Evolutionary conservation across 1,284 basidiomycete species (phyloP).

Genomic region (Puccinia triticina): DNA sequence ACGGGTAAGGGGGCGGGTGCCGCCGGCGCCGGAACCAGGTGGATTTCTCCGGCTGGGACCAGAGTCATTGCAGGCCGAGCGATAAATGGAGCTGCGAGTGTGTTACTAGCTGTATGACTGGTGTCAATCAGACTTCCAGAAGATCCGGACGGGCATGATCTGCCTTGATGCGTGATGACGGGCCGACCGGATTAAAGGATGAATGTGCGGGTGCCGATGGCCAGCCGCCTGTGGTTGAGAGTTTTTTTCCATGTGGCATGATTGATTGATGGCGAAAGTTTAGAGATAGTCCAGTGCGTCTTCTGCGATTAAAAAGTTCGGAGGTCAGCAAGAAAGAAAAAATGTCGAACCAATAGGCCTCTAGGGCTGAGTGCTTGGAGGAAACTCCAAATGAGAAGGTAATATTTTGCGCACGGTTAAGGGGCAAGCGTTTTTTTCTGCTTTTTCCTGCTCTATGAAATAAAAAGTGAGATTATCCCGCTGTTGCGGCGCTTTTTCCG

Average conservation of each 20-base stretch:
- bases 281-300: too few relatives aligned
- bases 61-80: not conserved
- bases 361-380: constrained; percentile 13
- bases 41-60: not conserved
- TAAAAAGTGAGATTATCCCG: too few relatives aligned
- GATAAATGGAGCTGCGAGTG: not conserved
- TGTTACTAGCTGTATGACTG: too few relatives aligned
- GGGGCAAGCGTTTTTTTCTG: too few relatives aligned
- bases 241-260: not conserved
- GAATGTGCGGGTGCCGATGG: not conserved
- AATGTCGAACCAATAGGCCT: constrained; percentile 4
- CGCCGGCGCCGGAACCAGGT: not conserved
- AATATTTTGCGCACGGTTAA: too few relatives aligned
- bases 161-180: constrained; percentile 9
- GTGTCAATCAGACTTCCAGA: not conserved
- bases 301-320: not conserved
- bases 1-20: not conserved
- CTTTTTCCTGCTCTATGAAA: too few relatives aligned
- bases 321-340: not conserved
- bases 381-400: too few relatives aligned
- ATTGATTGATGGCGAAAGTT: not conserved
- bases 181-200: not conserved
- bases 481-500: too few relatives aligned
- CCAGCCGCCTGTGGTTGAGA: not conserved
- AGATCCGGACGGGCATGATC: not conserved